These are phyloP conservation scores for Skeletonema costatum DNA, from an alignment of 108 stramenopile genomes.

Conservation along the genomic window DNA sequence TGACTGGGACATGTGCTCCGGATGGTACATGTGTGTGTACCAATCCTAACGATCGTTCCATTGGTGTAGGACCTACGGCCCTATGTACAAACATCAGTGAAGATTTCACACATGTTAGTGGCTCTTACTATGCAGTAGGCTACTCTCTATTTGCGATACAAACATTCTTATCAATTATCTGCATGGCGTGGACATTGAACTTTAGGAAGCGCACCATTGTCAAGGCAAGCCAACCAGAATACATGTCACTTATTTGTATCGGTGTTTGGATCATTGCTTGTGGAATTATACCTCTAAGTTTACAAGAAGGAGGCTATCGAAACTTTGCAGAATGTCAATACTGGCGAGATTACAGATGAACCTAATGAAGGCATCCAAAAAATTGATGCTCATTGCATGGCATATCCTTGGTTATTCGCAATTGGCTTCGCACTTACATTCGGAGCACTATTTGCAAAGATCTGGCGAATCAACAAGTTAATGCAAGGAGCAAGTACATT, in stretches of 20 bases:
- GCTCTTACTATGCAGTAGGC: neutral
- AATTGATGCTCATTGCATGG: neutral
- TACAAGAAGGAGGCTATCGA: no score
- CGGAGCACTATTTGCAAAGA: constrained; percentile 39
- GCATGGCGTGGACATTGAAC: constrained; percentile 6
- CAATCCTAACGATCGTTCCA: neutral
- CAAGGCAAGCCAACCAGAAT: constrained; percentile 13
- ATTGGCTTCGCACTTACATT: constrained; percentile 39
- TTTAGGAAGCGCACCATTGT: constrained; percentile 19
- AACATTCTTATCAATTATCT: neutral
- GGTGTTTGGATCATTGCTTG: no score
- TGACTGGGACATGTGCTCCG: neutral
- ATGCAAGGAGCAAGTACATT: neutral
- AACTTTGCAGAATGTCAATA: no score
- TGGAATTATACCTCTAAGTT: no score
- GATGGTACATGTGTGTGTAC: neutral
- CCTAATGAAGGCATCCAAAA: no score
- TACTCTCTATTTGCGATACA: neutral
- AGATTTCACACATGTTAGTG: constrained; percentile 24
- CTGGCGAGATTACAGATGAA: no score
- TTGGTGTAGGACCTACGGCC: constrained; percentile 2
- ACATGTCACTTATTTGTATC: no score
- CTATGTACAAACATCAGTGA: constrained; percentile 7
- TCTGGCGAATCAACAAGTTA: constrained; percentile 24
- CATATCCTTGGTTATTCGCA: constrained; percentile 25